Conservation (phyloP, 176 grass and related monocot genomes). For the Carex cristatella region DNA sequence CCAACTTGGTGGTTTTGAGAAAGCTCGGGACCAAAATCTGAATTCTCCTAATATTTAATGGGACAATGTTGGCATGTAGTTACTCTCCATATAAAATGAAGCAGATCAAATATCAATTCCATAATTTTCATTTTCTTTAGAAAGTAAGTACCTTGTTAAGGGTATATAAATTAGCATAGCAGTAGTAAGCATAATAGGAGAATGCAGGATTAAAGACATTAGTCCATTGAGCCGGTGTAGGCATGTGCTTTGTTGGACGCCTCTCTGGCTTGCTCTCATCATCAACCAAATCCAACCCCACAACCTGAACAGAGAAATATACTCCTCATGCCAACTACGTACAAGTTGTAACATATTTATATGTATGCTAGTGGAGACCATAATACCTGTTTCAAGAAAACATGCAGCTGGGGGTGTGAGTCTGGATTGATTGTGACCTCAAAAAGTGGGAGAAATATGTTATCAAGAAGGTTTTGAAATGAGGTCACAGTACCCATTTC, state of each 20-base stretch:
- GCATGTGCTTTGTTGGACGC: conserved; percentile 98
- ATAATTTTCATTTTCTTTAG: not conserved
- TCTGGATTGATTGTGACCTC: conserved; percentile 89
- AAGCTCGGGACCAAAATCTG: too few species aligned
- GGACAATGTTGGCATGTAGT: not conserved
- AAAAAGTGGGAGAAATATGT: conserved; percentile 98
- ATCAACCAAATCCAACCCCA: conserved; percentile 97
- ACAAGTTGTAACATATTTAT: not conserved
- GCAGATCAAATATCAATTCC: not conserved
- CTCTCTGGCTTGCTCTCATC: conserved; percentile 99
- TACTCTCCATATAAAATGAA: not conserved
- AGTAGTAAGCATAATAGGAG: conserved; percentile 98
- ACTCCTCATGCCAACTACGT: not conserved
- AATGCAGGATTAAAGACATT: conserved; percentile 98
- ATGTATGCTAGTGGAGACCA: conserved; percentile 2
- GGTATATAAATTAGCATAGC: conserved; percentile 91
- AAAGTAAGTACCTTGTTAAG: conserved; percentile 70
- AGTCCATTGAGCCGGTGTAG: conserved; percentile 87
- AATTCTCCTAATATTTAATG: not conserved
- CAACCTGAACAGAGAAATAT: conserved; percentile 46
- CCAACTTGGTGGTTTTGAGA: too few species aligned
- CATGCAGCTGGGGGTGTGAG: conserved; percentile 93
- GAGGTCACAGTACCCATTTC: conserved; percentile 97
- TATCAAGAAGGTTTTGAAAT: conserved; percentile 95
- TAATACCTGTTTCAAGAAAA: conserved; percentile 81